phyloP scores from a whole-genome alignment of 2,329 filamentous ascomycete genomes.

The Ophiostoma piceae region DNA sequence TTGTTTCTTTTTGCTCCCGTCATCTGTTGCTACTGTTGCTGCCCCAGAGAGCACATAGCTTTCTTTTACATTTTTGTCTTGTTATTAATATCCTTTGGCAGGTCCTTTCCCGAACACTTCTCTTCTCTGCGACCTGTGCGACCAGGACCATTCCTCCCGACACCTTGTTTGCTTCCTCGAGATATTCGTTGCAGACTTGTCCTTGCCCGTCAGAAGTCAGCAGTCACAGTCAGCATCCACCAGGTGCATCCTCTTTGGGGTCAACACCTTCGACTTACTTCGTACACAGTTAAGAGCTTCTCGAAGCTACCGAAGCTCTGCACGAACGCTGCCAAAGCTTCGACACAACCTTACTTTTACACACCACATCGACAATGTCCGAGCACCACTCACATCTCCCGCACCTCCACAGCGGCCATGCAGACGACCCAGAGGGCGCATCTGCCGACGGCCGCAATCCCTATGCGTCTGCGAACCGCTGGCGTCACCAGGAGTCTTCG shows the following conservation, averaged over 20 bases:
- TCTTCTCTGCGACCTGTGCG: background rate
- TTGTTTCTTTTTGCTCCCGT: background rate
- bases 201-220: background rate
- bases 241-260: background rate
- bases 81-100: background rate
- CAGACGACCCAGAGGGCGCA: constrained; percentile 30
- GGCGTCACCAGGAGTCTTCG: constrained; percentile 60
- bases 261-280: background rate
- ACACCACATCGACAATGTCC: constrained; percentile 22
- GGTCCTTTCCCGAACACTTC: background rate
- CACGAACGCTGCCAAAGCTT: background rate
- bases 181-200: background rate
- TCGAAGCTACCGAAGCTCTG: background rate
- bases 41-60: background rate
- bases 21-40: constrained; percentile 5
- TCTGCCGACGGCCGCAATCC: constrained; percentile 43
- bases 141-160: constrained; percentile 2
- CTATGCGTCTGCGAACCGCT: constrained; percentile 52
- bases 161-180: background rate
- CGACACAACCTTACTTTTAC: background rate
- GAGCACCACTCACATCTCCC: constrained; percentile 17
- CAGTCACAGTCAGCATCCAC: background rate
- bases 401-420: constrained; percentile 12
- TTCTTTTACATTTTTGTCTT: background rate
- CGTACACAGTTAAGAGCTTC: background rate